These are phyloP conservation scores for Talaromyces pinophilus DNA, from an alignment of 2,329 filamentous ascomycete genomes.

Conservation along the genomic window DNA sequence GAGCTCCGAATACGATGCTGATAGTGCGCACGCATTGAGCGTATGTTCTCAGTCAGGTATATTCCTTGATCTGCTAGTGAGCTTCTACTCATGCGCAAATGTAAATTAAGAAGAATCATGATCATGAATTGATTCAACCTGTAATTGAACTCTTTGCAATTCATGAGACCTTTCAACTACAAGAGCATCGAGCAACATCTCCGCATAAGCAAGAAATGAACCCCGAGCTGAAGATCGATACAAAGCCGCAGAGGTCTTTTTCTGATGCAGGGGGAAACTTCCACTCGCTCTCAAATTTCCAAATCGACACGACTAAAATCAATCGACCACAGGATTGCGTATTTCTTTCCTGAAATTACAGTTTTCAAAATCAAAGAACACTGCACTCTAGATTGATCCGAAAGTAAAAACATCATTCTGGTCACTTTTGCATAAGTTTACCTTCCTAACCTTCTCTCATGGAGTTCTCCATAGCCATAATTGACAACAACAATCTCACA, in stretches of 20 bases:
- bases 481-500: conserved; percentile 4
- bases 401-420: background rate
- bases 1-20: conserved; percentile 9
- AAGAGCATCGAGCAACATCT: conserved; percentile 3
- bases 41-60: conserved; percentile 1
- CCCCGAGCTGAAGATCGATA: background rate
- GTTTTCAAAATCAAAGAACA: background rate
- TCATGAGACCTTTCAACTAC: conserved; percentile 7
- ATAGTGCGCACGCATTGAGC: conserved; percentile 6
- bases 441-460: background rate
- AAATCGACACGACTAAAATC: background rate
- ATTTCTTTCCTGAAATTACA: background rate
- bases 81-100: background rate
- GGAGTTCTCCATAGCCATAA: background rate
- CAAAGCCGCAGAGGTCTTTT: conserved; percentile 12
- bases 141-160: conserved; percentile 4
- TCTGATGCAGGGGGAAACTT: no score
- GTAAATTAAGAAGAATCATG: background rate
- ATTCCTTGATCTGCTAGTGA: background rate
- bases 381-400: background rate
- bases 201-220: conserved; percentile 2
- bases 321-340: no score
- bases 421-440: conserved; percentile 8
- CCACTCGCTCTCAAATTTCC: no score
- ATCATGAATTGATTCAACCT: background rate